Evolutionary conservation across 2,329 filamentous ascomycete species (phyloP).

Genomic region (Myriosclerotinia curreyana): DNA sequence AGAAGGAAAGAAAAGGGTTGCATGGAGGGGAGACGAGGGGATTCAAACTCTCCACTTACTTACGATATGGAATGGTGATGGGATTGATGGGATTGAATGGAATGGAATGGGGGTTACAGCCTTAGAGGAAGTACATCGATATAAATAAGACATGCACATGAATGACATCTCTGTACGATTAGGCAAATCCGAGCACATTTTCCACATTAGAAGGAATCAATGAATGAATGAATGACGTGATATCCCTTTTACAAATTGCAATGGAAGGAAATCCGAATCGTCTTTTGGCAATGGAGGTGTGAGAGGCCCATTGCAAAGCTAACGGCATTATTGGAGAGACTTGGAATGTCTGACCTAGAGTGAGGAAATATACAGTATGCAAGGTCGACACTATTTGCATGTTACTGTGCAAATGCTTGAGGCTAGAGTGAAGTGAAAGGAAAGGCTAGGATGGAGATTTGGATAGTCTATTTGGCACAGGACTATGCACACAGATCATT

Average conservation of each 20-base stretch:
- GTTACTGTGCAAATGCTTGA: too few species aligned
- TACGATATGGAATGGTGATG: neutral
- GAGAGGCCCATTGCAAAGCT: neutral
- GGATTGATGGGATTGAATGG: neutral
- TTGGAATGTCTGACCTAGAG: neutral
- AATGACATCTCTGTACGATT: conserved; percentile 8
- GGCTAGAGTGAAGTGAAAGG: too few species aligned
- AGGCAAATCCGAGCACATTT: neutral
- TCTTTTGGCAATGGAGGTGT: neutral
- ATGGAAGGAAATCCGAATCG: neutral
- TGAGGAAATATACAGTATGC: neutral
- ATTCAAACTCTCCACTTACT: neutral
- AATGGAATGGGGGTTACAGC: neutral
- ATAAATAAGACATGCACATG: neutral
- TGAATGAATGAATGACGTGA: neutral
- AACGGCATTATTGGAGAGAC: neutral
- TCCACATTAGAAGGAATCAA: neutral
- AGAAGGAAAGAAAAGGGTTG: neutral
- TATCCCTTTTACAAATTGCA: neutral
- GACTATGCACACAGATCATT: neutral
- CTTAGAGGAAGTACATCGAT: neutral
- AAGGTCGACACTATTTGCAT: too few species aligned
- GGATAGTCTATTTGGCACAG: neutral
- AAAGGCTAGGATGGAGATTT: too few species aligned
- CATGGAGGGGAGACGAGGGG: neutral